Conservation (phyloP, 1,284 basidiomycete species). For the Xerocomus amazonicus region DNA sequence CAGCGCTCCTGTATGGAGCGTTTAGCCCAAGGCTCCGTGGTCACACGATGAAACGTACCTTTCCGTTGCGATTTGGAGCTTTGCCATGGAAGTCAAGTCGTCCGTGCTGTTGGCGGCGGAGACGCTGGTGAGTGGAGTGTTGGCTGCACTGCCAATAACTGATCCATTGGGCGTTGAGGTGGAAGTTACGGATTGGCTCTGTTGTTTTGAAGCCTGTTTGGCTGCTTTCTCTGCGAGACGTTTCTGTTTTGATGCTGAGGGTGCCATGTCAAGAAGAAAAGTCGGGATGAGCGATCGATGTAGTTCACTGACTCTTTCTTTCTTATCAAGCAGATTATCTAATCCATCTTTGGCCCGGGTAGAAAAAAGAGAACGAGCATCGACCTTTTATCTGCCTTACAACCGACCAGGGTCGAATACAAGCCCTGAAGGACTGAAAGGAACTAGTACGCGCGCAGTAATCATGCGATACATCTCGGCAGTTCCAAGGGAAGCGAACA, state of each 20-base stretch:
- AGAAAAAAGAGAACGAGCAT: too few species aligned
- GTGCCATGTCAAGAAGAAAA: slow-evolving; percentile 50
- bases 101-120: slow-evolving; percentile 75
- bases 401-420: too few species aligned
- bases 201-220: slow-evolving; percentile 58
- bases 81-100: slow-evolving; percentile 79
- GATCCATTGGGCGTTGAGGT: slow-evolving; percentile 62
- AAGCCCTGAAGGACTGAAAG: too few species aligned
- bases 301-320: slow-evolving; percentile 6
- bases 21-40: slow-evolving; percentile 1
- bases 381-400: too few species aligned
- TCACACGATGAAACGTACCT: slow-evolving; percentile 45
- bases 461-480: too few species aligned
- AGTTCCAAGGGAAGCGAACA: too few species aligned
- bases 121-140: slow-evolving; percentile 76
- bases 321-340: slow-evolving; percentile 28
- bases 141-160: slow-evolving; percentile 54
- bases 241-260: slow-evolving; percentile 81
- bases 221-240: slow-evolving; percentile 89
- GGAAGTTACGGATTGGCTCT: slow-evolving; percentile 44
- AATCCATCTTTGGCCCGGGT: slow-evolving; percentile 11
- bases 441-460: too few species aligned
- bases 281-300: slow-evolving; percentile 25
- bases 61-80: slow-evolving; percentile 84
- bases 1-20: slow-evolving; percentile 60